Percentiles rank a stretch among this genome's conserved stretches.
phyloP scores from a whole-genome alignment of 306 rosid species.

The Medicago truncatula region MtrunA17r5.0-ANR NC_053046.1:8984501-8985000 shows the following conservation, averaged over 20 bases:
- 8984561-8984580: slow-evolving; percentile 82
- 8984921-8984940: slow-evolving; percentile 6
- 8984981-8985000: neutral
- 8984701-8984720: slow-evolving; percentile 95
- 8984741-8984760: slow-evolving; percentile 23
- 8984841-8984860: slow-evolving; percentile 3
- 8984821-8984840: slow-evolving; percentile 13
- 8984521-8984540: slow-evolving; percentile 96
- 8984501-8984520: slow-evolving; percentile 93
- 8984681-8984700: slow-evolving; percentile 84
- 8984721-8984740: slow-evolving; percentile 84
- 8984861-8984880: slow-evolving; percentile 28
- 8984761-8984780: neutral
- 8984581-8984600: slow-evolving; percentile 94
- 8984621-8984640: slow-evolving; percentile 99
- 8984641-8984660: slow-evolving; percentile 97
- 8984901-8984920: neutral
- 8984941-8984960: slow-evolving; percentile 16
- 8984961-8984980: slow-evolving; percentile 16
- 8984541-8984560: slow-evolving; percentile 93
- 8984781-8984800: too few relatives aligned
- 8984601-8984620: slow-evolving; percentile 83
- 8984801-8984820: too few relatives aligned
- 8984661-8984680: slow-evolving; percentile 94
- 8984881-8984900: neutral